Evolutionary conservation across 2,329 filamentous ascomycete genomes (phyloP), one percentile per base, ranked within the genome.

Genomic region (Drechslerella coelobrocha): DNA sequence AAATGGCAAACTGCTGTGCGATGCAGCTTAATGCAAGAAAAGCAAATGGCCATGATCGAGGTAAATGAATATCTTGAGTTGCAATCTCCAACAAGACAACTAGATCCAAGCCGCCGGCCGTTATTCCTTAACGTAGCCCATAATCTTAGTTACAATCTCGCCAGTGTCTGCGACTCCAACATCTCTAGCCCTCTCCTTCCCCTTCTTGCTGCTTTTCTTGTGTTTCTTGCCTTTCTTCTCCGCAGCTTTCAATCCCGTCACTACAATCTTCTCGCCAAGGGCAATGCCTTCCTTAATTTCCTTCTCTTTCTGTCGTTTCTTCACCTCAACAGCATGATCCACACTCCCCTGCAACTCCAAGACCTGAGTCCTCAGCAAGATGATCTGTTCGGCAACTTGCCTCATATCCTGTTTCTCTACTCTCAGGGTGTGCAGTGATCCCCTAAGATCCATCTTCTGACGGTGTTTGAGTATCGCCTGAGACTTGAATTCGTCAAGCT

Each of bases 341-440:
- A 72, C 34, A 7, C 60, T 48, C 1, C 61, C 61, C 17, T 61
- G 59, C 21, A 63, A 60, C 27, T 63, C 66, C 2, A 45, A 27
- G 7, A 63, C 50, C 29, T 72, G 57, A 1, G 53, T 63, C 39
- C 66, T 34, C 39, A 72, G 54, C 19, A 72, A 37, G 26, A 72
- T 56, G 17, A 72, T 65, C 26, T 72, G 66, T 41, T 65, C 66
- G 2, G 66, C 66, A 24, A 72, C n/a, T 31, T 72, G 66, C 17
- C 66, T 45, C 26, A 61, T 60, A 31, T 43, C 55, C 29, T 72
- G 59, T 41, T 60, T 72, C 24, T 72, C 66, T 29, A 60, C 59
- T n/a, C 66, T 48, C 10, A 65, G 12, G 7, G 26, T 27, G 50
- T 72, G 66, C 9, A 72, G 37, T n/a, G 54, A 60, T 31, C 60